Evolutionary conservation across 805 yeast species (phyloP), one percentile per base, ranked within the genome.

Genomic region (Barnettozyma siamensis): DNA sequence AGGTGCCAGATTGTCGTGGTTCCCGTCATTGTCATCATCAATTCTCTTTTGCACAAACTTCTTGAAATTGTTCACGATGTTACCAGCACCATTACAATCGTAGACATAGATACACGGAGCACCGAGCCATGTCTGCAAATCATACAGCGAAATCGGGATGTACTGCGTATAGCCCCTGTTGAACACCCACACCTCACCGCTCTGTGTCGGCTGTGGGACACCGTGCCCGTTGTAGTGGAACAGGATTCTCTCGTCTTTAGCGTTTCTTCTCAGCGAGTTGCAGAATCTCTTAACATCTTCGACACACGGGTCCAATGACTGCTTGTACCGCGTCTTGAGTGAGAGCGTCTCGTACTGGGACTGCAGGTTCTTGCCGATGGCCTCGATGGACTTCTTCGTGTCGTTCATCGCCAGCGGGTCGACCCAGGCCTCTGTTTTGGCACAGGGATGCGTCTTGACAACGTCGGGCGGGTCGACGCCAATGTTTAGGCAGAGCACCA

Each of bases 211-310:
- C 54, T 88, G 88, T 0, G 99, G 99, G 2, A 93, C 99, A 19
- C 99, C 99, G 58, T 93, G 99, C 7, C 99, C 99, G 54, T 93
- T 93, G 60, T 93, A 93, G 60, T 93, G 98, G 60, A 93, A 91
- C 40, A 93, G 61, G 9, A 91, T 84, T 45, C 99, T 72, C 59
- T 91, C 98, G 47, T 91, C 97, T 56, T 89, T 87, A 2, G 97
- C 95, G 43, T 84, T 83, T 42, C 97, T 72, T 50, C 99, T 70
- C 45, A 93, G 66, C 0, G 94, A 84, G 50, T 87, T 83, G 60
- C 97, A 89, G 51, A 89, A 84, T 37, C 97, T 70, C 58, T 91
- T 91, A 31, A 88, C 83, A 57, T 93, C 99, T 57, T 93, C 99
- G 17, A 89, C 96, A 41, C 89, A 85, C 2, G 98, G 98, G 59